Percentiles rank a stretch among this genome's conserved stretches.
These are phyloP conservation scores for Melaleuca quinquenervia DNA, from an alignment of 345 rosid species.

Conservation along the genomic window DNA sequence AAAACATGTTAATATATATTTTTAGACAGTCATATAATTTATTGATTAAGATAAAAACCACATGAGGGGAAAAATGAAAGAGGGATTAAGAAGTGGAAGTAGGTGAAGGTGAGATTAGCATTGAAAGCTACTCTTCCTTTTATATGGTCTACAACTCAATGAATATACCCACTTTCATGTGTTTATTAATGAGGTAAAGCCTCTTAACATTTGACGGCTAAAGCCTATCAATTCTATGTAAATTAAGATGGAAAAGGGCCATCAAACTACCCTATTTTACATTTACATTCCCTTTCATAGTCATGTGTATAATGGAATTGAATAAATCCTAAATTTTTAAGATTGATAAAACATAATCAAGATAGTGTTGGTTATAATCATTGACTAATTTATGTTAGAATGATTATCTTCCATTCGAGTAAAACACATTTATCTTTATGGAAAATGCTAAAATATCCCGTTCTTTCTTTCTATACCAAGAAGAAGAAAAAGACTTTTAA, in stretches of 20 bases:
- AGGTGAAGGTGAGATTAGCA: neutral
- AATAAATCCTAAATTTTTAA: neutral
- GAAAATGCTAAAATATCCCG: neutral
- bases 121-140: neutral
- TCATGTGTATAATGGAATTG: neutral
- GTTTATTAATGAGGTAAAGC: neutral
- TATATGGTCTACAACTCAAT: neutral
- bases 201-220: neutral
- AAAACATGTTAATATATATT: neutral
- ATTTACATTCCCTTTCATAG: neutral
- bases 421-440: neutral
- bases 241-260: neutral
- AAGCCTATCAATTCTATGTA: neutral
- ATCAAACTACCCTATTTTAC: neutral
- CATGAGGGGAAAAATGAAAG: neutral
- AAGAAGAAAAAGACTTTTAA: neutral
- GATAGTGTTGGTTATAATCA: neutral
- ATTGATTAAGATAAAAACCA: neutral
- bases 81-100: neutral
- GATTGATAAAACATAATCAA: neutral
- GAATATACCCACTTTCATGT: neutral
- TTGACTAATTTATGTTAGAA: neutral
- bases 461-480: neutral
- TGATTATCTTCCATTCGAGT: neutral
- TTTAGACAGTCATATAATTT: neutral